Percentiles rank a stretch among this genome's conserved stretches.
phyloP scores from a whole-genome alignment of 2,329 filamentous ascomycete species.

The Pseudonectria foliicola region DNA sequence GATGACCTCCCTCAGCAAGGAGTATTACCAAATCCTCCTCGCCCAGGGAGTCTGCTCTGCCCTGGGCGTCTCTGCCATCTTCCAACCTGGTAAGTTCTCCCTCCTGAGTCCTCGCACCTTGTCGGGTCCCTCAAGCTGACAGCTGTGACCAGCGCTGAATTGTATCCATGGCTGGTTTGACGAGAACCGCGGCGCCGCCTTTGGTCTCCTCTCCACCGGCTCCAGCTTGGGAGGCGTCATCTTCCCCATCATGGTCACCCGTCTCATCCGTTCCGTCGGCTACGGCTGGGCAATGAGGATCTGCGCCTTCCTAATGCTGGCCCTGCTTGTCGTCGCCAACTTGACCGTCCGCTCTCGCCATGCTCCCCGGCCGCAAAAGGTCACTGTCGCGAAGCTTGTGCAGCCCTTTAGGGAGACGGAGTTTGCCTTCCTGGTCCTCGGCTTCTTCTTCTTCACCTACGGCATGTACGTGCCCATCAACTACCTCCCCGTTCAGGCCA shows the following conservation, averaged over 20 bases:
- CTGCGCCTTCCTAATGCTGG: slow-evolving; percentile 30
- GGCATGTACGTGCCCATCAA: slow-evolving; percentile 32
- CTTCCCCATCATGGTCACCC: slow-evolving; percentile 33
- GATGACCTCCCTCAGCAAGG: slow-evolving; percentile 47
- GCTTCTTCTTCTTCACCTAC: slow-evolving; percentile 29
- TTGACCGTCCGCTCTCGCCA: slow-evolving; percentile 21
- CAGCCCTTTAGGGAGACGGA: slow-evolving; percentile 25
- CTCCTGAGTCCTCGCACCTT: background rate
- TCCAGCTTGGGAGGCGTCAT: slow-evolving; percentile 33
- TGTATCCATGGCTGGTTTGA: slow-evolving; percentile 28
- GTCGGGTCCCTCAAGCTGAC: background rate
- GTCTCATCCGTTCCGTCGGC: slow-evolving; percentile 27
- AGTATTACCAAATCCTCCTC: slow-evolving; percentile 36
- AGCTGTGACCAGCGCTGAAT: slow-evolving; percentile 18
- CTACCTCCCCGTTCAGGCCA: slow-evolving; percentile 27
- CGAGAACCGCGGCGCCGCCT: slow-evolving; percentile 27
- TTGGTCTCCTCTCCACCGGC: slow-evolving; percentile 29
- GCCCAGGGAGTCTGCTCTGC: slow-evolving; percentile 31
- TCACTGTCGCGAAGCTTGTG: slow-evolving; percentile 23
- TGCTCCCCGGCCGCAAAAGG: slow-evolving; percentile 18
- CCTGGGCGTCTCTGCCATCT: slow-evolving; percentile 29
- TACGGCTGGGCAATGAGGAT: slow-evolving; percentile 35
- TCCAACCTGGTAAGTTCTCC: slow-evolving; percentile 21
- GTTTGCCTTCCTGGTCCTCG: slow-evolving; percentile 24
- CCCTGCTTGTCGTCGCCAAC: slow-evolving; percentile 25